These are phyloP conservation scores for Coffea canephora DNA, from an alignment of 257 asterid species.

Conservation along the genomic window DNA sequence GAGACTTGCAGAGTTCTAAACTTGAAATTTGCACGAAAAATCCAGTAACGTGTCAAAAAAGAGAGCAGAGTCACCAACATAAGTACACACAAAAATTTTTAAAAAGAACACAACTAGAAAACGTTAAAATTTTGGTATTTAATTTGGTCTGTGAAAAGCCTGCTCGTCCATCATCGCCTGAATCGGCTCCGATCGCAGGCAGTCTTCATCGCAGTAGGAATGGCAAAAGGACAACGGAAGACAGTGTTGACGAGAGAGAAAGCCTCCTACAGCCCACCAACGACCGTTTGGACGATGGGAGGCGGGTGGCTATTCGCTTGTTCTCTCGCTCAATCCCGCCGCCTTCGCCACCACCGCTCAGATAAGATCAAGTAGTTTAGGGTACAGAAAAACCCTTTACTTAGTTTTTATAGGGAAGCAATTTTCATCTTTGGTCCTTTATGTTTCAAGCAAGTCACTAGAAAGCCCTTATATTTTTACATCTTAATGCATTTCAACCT, in stretches of 20 bases:
- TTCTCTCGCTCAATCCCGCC: constrained; percentile 15
- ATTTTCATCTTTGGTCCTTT: no score
- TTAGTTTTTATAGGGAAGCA: neutral
- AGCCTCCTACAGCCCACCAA: constrained; percentile 40
- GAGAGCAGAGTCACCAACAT: no score
- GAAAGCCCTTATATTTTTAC: no score
- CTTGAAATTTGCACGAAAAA: no score
- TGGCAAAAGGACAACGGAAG: constrained; percentile 14
- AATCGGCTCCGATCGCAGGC: constrained; percentile 54
- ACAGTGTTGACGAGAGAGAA: neutral
- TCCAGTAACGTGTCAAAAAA: no score
- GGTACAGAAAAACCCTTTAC: neutral
- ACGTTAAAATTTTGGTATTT: neutral
- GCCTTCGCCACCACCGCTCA: constrained; percentile 47
- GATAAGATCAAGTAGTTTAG: constrained; percentile 71
- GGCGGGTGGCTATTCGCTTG: constrained; percentile 34
- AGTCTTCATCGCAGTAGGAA: constrained; percentile 63
- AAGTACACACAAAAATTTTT: no score
- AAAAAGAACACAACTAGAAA: no score
- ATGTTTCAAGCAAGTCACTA: no score
- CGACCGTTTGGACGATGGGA: neutral
- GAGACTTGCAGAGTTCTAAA: no score
- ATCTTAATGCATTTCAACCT: no score
- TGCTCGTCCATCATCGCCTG: constrained; percentile 51
- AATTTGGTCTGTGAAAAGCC: constrained; percentile 26